Evolutionary conservation across 2,329 filamentous ascomycete species (phyloP).

Genomic region (Diaporthe capsici): DNA sequence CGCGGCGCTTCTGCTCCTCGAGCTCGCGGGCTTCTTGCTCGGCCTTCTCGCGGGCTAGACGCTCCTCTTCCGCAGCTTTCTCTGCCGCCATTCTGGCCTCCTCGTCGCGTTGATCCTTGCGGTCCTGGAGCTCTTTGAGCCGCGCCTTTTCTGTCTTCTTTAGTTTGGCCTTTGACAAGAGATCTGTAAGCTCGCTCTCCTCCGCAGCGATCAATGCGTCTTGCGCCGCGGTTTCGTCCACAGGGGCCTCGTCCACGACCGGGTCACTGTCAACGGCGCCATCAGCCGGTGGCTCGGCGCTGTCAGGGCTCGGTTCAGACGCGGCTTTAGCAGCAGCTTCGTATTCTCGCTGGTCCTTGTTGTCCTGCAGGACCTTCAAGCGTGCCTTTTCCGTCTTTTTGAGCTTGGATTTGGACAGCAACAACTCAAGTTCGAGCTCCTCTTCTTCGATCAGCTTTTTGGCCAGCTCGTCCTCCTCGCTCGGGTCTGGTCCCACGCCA

Average conservation of each 20-base stretch:
- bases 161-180: conserved; percentile 27
- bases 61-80: conserved; percentile 32
- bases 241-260: conserved; percentile 3
- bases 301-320: background rate
- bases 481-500: background rate
- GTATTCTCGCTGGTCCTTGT: conserved; percentile 35
- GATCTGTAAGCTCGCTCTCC: conserved; percentile 37
- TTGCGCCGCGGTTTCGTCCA: conserved; percentile 35
- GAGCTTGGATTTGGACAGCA: conserved; percentile 37
- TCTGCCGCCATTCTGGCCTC: conserved; percentile 33
- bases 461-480: conserved; percentile 24
- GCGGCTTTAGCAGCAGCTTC: conserved; percentile 30
- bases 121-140: conserved; percentile 39
- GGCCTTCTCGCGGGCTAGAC: conserved; percentile 25
- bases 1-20: conserved; percentile 35
- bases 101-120: conserved; percentile 37
- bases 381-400: conserved; percentile 36
- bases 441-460: conserved; percentile 38
- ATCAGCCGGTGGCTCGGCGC: conserved; percentile 1
- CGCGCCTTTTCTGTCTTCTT: conserved; percentile 36
- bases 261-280: background rate
- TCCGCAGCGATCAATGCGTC: conserved; percentile 37
- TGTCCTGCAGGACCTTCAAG: conserved; percentile 35
- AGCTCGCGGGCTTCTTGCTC: conserved; percentile 37
- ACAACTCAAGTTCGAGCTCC: conserved; percentile 35